Percentiles rank a stretch among this genome's conserved stretches.
Conservation (phyloP, 352 stramenopile species). For the Pythium rishiriense region DNA sequence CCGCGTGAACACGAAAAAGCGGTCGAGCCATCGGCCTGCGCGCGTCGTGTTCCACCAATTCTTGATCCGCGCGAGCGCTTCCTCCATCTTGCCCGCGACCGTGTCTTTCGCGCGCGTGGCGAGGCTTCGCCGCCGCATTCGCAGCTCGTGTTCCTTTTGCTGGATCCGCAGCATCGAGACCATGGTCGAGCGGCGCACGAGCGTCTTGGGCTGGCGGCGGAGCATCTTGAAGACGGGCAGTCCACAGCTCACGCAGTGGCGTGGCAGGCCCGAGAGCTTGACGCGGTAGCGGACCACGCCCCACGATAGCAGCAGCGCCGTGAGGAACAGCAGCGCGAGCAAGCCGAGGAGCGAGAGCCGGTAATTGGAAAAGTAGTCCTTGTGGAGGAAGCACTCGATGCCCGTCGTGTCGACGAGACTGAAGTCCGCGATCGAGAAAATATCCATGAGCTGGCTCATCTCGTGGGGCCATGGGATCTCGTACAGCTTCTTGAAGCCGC, state of each 20-base stretch:
- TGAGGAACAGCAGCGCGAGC: constrained; percentile 39
- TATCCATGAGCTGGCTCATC: constrained; percentile 62
- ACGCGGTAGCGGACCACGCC: constrained; percentile 60
- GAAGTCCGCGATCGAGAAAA: constrained; percentile 71
- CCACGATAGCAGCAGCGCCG: constrained; percentile 42
- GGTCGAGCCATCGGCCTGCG: constrained; percentile 25
- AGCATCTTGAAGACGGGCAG: constrained; percentile 58
- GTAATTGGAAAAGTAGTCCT: constrained; percentile 70
- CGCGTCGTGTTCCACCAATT: constrained; percentile 29
- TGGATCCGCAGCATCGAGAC: constrained; percentile 48
- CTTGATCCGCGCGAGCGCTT: constrained; percentile 7
- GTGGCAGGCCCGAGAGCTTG: constrained; percentile 49
- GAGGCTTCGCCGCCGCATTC: constrained; percentile 26
- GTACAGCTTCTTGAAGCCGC: constrained; percentile 72
- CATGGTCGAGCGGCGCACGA: constrained; percentile 37
- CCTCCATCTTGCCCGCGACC: constrained; percentile 17
- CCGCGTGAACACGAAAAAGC: constrained; percentile 30
- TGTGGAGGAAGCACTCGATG: constrained; percentile 63
- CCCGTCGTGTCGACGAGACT: constrained; percentile 65
- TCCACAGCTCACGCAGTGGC: constrained; percentile 59
- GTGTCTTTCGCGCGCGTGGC: constrained; percentile 31
- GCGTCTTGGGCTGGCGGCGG: constrained; percentile 28
- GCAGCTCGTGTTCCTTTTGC: constrained; percentile 24
- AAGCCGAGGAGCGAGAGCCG: constrained; percentile 44
- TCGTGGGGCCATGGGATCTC: constrained; percentile 66